Evolutionary conservation across 768 basidiomycete species (phyloP).

Genomic region (Cyathus striatus): DNA sequence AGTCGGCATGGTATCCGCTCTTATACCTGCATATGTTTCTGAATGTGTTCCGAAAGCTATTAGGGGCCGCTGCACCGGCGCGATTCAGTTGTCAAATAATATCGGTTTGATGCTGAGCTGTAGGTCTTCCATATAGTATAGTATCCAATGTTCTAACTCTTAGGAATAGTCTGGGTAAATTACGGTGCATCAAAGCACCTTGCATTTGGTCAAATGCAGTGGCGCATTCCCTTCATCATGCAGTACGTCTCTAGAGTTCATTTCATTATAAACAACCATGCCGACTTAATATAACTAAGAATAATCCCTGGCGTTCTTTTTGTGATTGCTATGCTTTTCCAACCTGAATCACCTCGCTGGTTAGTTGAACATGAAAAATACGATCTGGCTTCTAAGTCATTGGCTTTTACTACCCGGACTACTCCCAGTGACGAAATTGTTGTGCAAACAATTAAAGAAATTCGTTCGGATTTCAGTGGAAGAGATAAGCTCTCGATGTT

Average conservation of each 20-base stretch:
- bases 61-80: constrained; percentile 45
- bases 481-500: constrained; percentile 25
- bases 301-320: constrained; percentile 49
- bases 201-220: constrained; percentile 34
- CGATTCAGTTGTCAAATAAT: constrained; percentile 34
- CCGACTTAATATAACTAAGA: constrained; percentile 7
- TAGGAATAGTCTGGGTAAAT: constrained; percentile 41
- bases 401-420: constrained; percentile 29
- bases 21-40: constrained; percentile 47
- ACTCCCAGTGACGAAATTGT: constrained; percentile 28
- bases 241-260: constrained; percentile 21
- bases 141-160: neutral
- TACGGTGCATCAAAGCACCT: constrained; percentile 33
- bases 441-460: constrained; percentile 34
- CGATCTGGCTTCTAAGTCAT: constrained; percentile 31
- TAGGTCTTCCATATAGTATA: constrained; percentile 10
- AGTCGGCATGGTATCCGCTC: constrained; percentile 46
- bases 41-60: constrained; percentile 44
- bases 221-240: constrained; percentile 48
- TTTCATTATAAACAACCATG: neutral
- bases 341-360: constrained; percentile 57
- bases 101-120: constrained; percentile 31
- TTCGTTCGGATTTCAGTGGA: constrained; percentile 43
- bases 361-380: constrained; percentile 41
- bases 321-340: constrained; percentile 36